Conservation (phyloP, 768 basidiomycete genomes). For the Rhodocollybia butyracea region DNA sequence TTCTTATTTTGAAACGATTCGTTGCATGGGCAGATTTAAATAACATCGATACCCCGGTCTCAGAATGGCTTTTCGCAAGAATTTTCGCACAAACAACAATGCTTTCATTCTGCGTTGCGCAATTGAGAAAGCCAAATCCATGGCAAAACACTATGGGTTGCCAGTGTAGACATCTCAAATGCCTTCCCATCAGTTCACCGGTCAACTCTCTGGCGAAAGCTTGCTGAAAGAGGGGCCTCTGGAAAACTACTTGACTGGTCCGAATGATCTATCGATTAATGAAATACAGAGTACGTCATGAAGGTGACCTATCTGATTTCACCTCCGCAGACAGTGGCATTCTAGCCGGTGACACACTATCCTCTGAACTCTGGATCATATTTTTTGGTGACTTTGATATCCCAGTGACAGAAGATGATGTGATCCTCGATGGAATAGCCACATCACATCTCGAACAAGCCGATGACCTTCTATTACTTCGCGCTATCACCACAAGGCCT, state of each 20-base stretch:
- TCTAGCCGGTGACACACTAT: background rate
- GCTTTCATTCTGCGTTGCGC: slow-evolving; percentile 17
- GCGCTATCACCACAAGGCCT: too few relatives aligned
- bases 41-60: slow-evolving; percentile 18
- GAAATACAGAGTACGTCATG: background rate
- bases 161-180: slow-evolving; percentile 25
- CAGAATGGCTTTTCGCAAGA: slow-evolving; percentile 29
- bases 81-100: slow-evolving; percentile 27
- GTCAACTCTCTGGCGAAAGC: slow-evolving; percentile 28
- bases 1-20: slow-evolving; percentile 19
- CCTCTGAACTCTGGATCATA: slow-evolving; percentile 3
- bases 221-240: slow-evolving; percentile 14
- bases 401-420: background rate
- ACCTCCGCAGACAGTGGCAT: background rate
- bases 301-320: background rate
- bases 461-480: too few relatives aligned
- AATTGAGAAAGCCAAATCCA: slow-evolving; percentile 14
- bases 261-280: slow-evolving; percentile 7
- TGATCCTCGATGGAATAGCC: background rate
- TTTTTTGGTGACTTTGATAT: slow-evolving; percentile 3
- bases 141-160: slow-evolving; percentile 15
- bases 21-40: slow-evolving; percentile 8
- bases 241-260: slow-evolving; percentile 11
- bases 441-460: too few relatives aligned
- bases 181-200: slow-evolving; percentile 32